These are phyloP conservation scores for Phytophthora ramorum DNA, from an alignment of 352 stramenopile species.

Conservation along the genomic window DNA sequence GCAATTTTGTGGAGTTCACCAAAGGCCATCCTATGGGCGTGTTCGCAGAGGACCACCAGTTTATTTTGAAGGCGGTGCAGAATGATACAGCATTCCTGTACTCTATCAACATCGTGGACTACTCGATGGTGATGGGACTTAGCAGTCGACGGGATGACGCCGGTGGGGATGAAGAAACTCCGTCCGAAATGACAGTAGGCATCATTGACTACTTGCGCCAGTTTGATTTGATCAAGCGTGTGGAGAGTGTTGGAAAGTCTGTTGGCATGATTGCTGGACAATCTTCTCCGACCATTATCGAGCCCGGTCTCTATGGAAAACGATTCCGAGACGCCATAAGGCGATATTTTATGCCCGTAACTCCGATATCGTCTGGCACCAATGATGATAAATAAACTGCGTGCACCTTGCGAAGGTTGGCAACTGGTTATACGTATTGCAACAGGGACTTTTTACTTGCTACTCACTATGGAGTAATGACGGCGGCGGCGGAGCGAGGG, in stretches of 20 bases:
- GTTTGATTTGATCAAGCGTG: slow-evolving; percentile 99
- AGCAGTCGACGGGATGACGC: slow-evolving; percentile 42
- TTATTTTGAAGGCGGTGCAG: slow-evolving; percentile 90
- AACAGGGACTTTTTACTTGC: not conserved
- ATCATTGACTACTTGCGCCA: slow-evolving; percentile 99
- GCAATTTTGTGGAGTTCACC: slow-evolving; percentile 86
- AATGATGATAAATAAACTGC: slow-evolving; percentile 48
- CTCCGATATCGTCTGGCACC: slow-evolving; percentile 65
- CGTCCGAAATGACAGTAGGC: slow-evolving; percentile 93
- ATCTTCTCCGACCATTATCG: slow-evolving; percentile 98
- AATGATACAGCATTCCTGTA: slow-evolving; percentile 98
- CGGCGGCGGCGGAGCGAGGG: slow-evolving; percentile 35
- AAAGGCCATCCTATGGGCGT: slow-evolving; percentile 80
- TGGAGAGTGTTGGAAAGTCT: slow-evolving; percentile 98
- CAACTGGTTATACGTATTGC: not conserved
- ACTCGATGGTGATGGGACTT: slow-evolving; percentile 98
- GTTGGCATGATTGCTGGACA: slow-evolving; percentile 98
- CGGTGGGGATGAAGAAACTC: slow-evolving; percentile 30
- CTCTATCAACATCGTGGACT: slow-evolving; percentile 99
- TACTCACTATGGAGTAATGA: slow-evolving; percentile 9
- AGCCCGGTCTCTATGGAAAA: slow-evolving; percentile 96
- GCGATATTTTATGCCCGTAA: slow-evolving; percentile 98
- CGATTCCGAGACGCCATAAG: slow-evolving; percentile 96
- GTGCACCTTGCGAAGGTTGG: not conserved
- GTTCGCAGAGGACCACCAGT: slow-evolving; percentile 73